Conservation (phyloP, 306 rosid species). For the Parietaria judaica region DNA sequence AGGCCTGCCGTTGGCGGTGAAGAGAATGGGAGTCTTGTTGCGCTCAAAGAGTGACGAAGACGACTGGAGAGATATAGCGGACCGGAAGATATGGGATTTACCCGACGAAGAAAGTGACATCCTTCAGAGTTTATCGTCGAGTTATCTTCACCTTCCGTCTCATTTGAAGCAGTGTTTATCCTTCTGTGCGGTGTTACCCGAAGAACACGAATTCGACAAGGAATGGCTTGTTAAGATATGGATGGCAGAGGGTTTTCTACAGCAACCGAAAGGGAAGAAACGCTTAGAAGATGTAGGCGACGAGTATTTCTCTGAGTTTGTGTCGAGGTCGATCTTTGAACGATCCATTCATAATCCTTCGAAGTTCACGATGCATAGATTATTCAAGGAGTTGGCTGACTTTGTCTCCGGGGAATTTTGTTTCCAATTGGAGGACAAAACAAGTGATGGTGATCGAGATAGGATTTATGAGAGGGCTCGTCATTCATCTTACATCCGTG, state of each 20-base stretch:
- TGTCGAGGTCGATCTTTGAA: conserved; percentile 25
- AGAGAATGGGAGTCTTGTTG: conserved; percentile 33
- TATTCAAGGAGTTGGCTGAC: conserved; percentile 22
- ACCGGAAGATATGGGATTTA: conserved; percentile 35
- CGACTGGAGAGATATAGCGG: conserved; percentile 33
- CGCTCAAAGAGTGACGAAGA: conserved; percentile 18
- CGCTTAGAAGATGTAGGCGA: conserved; percentile 22
- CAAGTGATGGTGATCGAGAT: background rate
- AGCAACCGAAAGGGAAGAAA: conserved; percentile 19
- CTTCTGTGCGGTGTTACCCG: conserved; percentile 23
- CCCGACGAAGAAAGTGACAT: conserved; percentile 32
- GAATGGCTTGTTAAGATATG: conserved; percentile 23
- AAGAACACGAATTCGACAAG: conserved; percentile 18
- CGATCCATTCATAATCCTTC: conserved; percentile 7
- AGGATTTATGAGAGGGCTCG: conserved; percentile 25
- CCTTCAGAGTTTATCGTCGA: conserved; percentile 20
- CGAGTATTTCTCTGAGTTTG: conserved; percentile 29
- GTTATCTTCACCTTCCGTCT: conserved; percentile 30
- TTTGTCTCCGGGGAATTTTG: conserved; percentile 28
- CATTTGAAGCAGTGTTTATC: conserved; percentile 29
- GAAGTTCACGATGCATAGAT: conserved; percentile 19
- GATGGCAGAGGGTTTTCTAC: conserved; percentile 37
- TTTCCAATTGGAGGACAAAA: conserved; percentile 18
- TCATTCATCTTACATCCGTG: conserved; percentile 24
- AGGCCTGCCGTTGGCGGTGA: conserved; percentile 42